Conservation (phyloP, 2,329 filamentous ascomycete genomes). For the Ceratocystis lukuohia region DNA sequence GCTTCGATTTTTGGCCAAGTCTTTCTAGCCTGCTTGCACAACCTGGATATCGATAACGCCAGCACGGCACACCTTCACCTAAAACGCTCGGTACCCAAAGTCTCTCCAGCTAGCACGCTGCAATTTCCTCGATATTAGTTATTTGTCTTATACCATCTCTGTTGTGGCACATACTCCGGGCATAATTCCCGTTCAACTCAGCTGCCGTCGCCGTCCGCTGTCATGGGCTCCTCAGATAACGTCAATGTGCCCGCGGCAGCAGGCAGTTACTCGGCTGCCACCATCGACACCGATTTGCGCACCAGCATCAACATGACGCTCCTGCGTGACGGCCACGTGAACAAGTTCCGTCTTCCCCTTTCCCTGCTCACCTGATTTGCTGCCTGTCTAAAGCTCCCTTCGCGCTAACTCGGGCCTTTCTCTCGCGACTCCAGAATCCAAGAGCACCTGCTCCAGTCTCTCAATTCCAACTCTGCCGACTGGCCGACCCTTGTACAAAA, state of each 20-base stretch:
- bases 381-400: too few species aligned
- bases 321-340: slow-evolving; percentile 44
- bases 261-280: slow-evolving; percentile 46
- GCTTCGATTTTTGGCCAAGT: too few species aligned
- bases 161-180: too few species aligned
- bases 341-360: slow-evolving; percentile 33
- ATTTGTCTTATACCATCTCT: too few species aligned
- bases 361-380: background rate
- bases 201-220: background rate
- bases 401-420: too few species aligned
- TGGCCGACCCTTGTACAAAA: slow-evolving; percentile 48
- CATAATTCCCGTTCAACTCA: too few species aligned
- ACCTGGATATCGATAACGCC: too few species aligned
- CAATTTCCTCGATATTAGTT: too few species aligned
- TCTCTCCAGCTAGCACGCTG: too few species aligned
- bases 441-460: slow-evolving; percentile 48
- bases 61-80: too few species aligned
- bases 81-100: too few species aligned
- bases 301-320: slow-evolving; percentile 49
- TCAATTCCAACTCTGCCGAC: slow-evolving; percentile 45
- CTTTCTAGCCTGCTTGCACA: too few species aligned
- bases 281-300: slow-evolving; percentile 46
- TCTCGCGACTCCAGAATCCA: slow-evolving; percentile 38
- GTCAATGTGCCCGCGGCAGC: slow-evolving; percentile 46
- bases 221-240: slow-evolving; percentile 16